phyloP scores from a whole-genome alignment of 805 yeast species.

The Isabelozyma rhagii region DNA sequence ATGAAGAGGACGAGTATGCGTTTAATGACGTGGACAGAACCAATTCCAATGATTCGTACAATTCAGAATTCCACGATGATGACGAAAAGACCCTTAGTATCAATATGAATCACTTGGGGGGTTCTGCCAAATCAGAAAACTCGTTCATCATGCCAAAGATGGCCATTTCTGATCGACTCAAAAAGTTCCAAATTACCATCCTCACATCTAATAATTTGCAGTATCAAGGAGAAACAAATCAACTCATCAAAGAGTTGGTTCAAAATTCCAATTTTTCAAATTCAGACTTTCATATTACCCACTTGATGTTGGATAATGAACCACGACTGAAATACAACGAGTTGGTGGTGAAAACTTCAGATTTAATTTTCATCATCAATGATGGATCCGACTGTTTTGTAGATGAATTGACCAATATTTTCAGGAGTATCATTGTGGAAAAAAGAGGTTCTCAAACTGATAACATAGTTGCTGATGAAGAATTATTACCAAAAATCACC shows the following conservation, averaged over 20 bases:
- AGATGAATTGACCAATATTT: constrained; percentile 17
- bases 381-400: constrained; percentile 33
- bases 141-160: constrained; percentile 39
- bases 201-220: constrained; percentile 14
- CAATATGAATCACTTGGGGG: background rate
- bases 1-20: constrained; percentile 27
- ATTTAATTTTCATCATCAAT: constrained; percentile 32
- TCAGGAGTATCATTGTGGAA: constrained; percentile 1
- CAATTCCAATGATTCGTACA: constrained; percentile 1
- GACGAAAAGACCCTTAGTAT: constrained; percentile 4
- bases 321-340: constrained; percentile 7
- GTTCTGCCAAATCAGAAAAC: constrained; percentile 6
- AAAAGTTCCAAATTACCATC: constrained; percentile 17
- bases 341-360: constrained; percentile 17
- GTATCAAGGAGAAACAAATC: constrained; percentile 16
- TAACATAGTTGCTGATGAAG: constrained; percentile 2
- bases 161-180: constrained; percentile 17
- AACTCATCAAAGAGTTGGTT: constrained; percentile 14
- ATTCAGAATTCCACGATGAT: constrained; percentile 4
- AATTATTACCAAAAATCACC: constrained; percentile 22
- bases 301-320: constrained; percentile 7
- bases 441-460: background rate
- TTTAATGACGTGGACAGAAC: background rate
- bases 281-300: constrained; percentile 10
- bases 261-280: constrained; percentile 5